These are phyloP conservation scores for Plasmodium vivax DNA, from an alignment of 169 alveolate species.

Conservation along the genomic window DNA sequence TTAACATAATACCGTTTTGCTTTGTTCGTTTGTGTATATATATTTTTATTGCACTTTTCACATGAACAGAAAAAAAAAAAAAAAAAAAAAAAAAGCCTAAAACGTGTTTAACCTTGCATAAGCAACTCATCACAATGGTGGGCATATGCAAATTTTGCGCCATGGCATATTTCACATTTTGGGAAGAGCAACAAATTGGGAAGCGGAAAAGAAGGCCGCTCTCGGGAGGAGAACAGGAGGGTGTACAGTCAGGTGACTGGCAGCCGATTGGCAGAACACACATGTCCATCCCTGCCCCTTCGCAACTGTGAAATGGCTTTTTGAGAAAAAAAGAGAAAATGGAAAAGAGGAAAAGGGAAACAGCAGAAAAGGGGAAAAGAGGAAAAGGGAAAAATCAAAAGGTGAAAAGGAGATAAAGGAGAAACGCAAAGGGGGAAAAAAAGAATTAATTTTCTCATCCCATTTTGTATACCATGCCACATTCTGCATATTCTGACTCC, in stretches of 20 bases:
- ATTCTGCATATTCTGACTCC: not conserved
- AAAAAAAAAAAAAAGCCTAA: not conserved
- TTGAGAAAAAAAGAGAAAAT: not conserved
- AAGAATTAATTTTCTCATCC: not conserved
- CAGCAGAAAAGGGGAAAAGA: not conserved
- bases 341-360: not conserved
- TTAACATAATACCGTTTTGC: not conserved
- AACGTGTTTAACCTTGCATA: not conserved
- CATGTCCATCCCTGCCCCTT: not conserved
- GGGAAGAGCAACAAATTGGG: not conserved
- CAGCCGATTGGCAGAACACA: not conserved
- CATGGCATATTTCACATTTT: not conserved
- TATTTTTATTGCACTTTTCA: constrained; percentile 1
- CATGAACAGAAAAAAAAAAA: not conserved
- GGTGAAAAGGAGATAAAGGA: too few species aligned
- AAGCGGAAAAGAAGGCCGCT: not conserved
- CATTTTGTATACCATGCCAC: not conserved
- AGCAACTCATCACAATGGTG: not conserved
- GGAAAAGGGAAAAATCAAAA: too few species aligned
- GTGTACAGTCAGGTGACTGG: not conserved
- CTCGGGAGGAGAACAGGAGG: not conserved
- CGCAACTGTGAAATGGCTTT: not conserved
- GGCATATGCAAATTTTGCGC: not conserved
- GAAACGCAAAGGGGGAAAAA: not conserved
- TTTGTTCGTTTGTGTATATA: not conserved